Conservation (phyloP, 140 eudicot species). For the Oenanthe javanica region DNA sequence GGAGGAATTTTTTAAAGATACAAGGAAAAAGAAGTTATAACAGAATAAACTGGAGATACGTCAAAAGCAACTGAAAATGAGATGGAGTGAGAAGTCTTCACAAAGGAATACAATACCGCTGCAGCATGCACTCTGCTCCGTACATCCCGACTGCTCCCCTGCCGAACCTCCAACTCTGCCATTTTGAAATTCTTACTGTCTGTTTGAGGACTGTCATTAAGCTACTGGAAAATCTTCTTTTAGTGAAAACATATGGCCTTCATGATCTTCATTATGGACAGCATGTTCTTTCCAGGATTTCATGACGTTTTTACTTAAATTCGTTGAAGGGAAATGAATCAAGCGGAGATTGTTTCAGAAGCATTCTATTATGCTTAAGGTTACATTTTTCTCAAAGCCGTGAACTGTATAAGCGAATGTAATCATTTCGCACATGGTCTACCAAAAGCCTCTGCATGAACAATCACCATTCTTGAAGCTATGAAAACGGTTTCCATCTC, state of each 20-base stretch:
- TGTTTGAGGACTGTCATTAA: slow-evolving; percentile 9
- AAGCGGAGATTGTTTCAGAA: not conserved
- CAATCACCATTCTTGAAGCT: slow-evolving; percentile 14
- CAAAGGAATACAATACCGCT: not conserved
- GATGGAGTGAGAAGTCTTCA: not conserved
- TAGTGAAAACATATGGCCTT: not conserved
- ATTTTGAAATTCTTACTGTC: slow-evolving; percentile 23
- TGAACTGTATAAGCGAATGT: not conserved
- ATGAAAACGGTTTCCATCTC: slow-evolving; percentile 19
- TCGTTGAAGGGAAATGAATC: not conserved
- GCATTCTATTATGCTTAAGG: not conserved
- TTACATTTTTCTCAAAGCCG: not conserved
- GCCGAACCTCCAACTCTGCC: slow-evolving; percentile 50
- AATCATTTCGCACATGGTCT: not conserved
- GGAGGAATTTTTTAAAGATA: not conserved
- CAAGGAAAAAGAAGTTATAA: not conserved
- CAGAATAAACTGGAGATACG: not conserved
- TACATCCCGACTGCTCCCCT: slow-evolving; percentile 38
- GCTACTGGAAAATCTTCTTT: slow-evolving; percentile 6
- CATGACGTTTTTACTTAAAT: not conserved
- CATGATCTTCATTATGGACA: not conserved
- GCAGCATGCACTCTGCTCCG: slow-evolving; percentile 40
- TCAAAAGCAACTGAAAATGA: not conserved
- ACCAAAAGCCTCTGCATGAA: slow-evolving; percentile 17
- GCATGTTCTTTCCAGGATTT: not conserved